phyloP scores from a whole-genome alignment of 495 filamentous ascomycete genomes.

The Penicillium pancosmium region DNA sequence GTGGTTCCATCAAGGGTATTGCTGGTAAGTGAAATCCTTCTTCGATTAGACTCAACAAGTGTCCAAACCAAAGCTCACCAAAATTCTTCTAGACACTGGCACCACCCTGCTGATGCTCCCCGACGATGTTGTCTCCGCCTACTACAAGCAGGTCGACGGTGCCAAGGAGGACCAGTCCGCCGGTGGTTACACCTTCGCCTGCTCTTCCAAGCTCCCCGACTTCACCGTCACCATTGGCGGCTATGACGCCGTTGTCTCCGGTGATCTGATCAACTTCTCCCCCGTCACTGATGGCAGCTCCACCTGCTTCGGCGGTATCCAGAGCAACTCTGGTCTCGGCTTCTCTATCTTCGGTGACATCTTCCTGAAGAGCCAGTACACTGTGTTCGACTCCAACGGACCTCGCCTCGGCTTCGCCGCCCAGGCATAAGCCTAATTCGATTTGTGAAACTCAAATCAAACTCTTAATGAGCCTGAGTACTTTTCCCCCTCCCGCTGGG shows the following conservation, averaged over 20 bases:
- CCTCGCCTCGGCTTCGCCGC: conserved; percentile 65
- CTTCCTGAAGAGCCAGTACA: conserved; percentile 78
- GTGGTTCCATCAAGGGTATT: conserved; percentile 37
- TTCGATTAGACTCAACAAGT: not conserved
- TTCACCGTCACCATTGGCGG: conserved; percentile 60
- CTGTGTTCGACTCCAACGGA: conserved; percentile 66
- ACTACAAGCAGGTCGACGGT: conserved; percentile 62
- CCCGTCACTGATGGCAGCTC: conserved; percentile 44
- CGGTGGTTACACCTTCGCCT: conserved; percentile 73
- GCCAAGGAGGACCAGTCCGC: conserved; percentile 46
- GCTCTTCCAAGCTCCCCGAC: conserved; percentile 60
- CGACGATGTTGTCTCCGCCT: conserved; percentile 56
- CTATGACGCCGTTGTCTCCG: conserved; percentile 49
- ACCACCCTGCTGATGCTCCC: conserved; percentile 72
- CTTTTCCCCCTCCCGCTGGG: conserved; percentile 1
- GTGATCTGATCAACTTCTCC: conserved; percentile 47
- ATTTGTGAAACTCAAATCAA: not conserved
- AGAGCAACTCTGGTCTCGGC: conserved; percentile 61
- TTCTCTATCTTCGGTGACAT: conserved; percentile 77
- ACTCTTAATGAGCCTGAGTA: conserved; percentile 7
- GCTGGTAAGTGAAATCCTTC: conserved; percentile 30
- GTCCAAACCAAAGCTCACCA: not conserved
- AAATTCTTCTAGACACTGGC: conserved; percentile 55
- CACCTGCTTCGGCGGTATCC: conserved; percentile 67
- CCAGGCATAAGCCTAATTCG: conserved; percentile 30